phyloP scores from a whole-genome alignment of 2,329 filamentous ascomycete species.

The Aspergillus floridensis region DNA sequence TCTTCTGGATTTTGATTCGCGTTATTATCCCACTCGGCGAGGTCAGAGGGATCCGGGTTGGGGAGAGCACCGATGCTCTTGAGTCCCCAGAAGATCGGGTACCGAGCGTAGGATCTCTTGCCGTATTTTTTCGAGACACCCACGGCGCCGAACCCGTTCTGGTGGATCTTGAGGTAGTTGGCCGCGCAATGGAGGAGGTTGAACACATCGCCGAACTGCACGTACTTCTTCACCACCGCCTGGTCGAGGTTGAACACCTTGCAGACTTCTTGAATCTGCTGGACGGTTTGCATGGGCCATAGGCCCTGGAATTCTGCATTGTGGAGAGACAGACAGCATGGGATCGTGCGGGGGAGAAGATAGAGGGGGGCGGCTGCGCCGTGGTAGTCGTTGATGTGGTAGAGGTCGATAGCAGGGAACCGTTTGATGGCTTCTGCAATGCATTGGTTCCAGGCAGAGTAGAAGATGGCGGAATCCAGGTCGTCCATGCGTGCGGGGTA shows the following conservation, averaged over 20 bases:
- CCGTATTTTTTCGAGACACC: conserved; percentile 68
- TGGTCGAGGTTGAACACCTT: conserved; percentile 60
- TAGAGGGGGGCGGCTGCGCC: conserved; percentile 62
- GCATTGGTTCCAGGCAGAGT: conserved; percentile 68
- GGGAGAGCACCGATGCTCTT: conserved; percentile 61
- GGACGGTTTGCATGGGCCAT: conserved; percentile 62
- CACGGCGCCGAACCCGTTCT: conserved; percentile 65
- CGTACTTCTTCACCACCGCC: conserved; percentile 57
- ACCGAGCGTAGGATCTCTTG: conserved; percentile 62
- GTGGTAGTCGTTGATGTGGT: conserved; percentile 66
- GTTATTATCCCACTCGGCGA: conserved; percentile 39
- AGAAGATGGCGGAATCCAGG: conserved; percentile 64
- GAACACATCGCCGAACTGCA: conserved; percentile 67
- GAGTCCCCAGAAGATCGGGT: conserved; percentile 67
- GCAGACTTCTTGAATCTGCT: conserved; percentile 61
- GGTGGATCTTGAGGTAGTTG: conserved; percentile 64
- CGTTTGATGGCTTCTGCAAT: conserved; percentile 62
- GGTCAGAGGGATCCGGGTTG: conserved; percentile 62
- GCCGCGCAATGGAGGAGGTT: conserved; percentile 64
- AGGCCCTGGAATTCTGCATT: conserved; percentile 68
- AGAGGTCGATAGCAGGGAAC: conserved; percentile 59
- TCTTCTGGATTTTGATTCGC: conserved; percentile 56
- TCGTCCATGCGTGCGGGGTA: conserved; percentile 68
- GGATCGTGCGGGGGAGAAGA: conserved; percentile 60
- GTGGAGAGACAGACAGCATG: conserved; percentile 62